Base-by-base conservation (phyloP, 352 stramenopile species). In the Phytophthora macrochlamydospora region DNA sequence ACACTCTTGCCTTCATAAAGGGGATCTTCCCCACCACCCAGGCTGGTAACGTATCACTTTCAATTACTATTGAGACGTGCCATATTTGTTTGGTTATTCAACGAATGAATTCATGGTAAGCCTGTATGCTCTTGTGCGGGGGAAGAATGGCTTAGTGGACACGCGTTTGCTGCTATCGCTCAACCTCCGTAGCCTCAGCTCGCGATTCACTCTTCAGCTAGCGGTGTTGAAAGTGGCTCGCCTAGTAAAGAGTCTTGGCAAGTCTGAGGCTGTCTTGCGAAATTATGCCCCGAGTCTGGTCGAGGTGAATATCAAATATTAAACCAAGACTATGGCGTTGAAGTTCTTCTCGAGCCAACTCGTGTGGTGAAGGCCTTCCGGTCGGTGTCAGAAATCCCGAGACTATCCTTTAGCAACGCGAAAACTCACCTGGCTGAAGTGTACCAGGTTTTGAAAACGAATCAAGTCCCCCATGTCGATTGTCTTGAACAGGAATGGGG, bases 141-240 rank as follows among this genome's bases (percentile, higher is more conserved):
- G 8, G 29, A 24, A 38, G 13, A 7, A 9, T 9, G 48, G 7
- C 30, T 8, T 13, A 28, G 30, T 11, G 5, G 14, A 24, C 30
- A 9, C 30, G 29, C n/a, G 29, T 12, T 8, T 5, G 24, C 33
- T 5, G 54, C 14, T 2, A 12, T n/a, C 24, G 7, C 12, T 13
- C 37, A 43, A 1, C 7, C 37, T 43, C 12, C 7, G 5, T 30
- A 37, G 38, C 52, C 42, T 37, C 11, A 59, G 11, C 0, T 6
- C 56, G 2, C 43, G 48, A 3, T 52, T 67, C 61, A 31, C 28
- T 14, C 1, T 56, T 43, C 43, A 53, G 4, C 45, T 62, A 6
- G 60, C 60, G 8, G n/a, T 67, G n/a, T 54, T 67, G 51, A 56
- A 62, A 7, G 51, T 62, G 52, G 44, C n/a, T 1, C 31, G 54